Percentiles rank a stretch among this genome's conserved stretches.
Evolutionary conservation across 1,284 basidiomycete genomes (phyloP).

Genomic region (Ustilago loliicola): DNA sequence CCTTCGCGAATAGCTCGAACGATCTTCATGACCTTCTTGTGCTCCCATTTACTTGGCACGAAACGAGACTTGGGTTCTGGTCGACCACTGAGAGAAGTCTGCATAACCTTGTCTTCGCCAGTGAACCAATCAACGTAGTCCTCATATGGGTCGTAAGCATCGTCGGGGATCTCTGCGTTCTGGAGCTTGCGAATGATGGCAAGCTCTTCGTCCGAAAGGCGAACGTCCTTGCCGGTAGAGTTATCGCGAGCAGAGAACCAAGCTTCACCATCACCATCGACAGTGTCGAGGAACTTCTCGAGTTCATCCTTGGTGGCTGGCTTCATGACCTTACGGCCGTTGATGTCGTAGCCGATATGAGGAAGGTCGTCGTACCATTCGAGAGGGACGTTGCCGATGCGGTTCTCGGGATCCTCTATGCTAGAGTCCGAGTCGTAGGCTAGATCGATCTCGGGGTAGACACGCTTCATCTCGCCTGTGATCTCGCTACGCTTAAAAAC

Average conservation of each 20-base stretch:
- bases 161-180: constrained; percentile 90
- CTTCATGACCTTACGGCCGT: constrained; percentile 92
- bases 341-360: constrained; percentile 97
- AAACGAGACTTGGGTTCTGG: constrained; percentile 97
- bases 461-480: constrained; percentile 87
- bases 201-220: constrained; percentile 89
- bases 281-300: constrained; percentile 94
- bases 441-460: constrained; percentile 92
- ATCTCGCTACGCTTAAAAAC: constrained; percentile 78
- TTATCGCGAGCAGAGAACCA: constrained; percentile 97
- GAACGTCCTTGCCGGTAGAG: constrained; percentile 85
- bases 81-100: constrained; percentile 89
- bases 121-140: constrained; percentile 97
- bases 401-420: constrained; percentile 94
- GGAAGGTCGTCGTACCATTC: constrained; percentile 99
- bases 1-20: constrained; percentile 97
- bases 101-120: constrained; percentile 90
- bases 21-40: constrained; percentile 99
- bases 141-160: constrained; percentile 84
- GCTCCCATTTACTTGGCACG: constrained; percentile 99
- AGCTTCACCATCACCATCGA: constrained; percentile 85
- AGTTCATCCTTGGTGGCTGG: constrained; percentile 96
- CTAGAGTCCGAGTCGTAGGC: constrained; percentile 97
- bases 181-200: constrained; percentile 94
- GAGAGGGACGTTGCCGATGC: constrained; percentile 93